phyloP scores from a whole-genome alignment of 2,329 filamentous ascomycete species.

The Trichoderma pleuroti region DNA sequence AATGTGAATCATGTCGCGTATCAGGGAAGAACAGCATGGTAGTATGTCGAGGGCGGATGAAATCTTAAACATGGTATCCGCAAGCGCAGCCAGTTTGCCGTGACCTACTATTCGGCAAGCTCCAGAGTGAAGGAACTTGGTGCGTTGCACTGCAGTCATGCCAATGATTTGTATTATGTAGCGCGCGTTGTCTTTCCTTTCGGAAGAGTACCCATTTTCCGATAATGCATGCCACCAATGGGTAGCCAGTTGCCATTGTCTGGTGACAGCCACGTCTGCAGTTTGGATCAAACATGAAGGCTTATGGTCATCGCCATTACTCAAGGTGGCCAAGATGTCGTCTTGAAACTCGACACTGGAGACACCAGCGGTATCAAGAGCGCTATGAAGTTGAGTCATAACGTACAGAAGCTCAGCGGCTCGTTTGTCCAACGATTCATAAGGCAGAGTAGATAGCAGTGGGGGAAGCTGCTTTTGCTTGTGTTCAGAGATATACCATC shows the following conservation, averaged over 20 bases:
- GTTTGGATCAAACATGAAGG: not conserved
- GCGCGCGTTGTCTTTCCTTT: not conserved
- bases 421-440: not conserved
- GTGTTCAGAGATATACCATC: not conserved
- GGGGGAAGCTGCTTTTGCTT: not conserved
- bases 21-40: not conserved
- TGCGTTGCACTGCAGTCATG: not conserved
- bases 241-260: not conserved
- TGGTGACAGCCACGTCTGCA: not conserved
- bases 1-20: not conserved
- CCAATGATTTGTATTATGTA: not conserved
- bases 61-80: not conserved
- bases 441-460: not conserved
- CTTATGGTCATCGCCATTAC: not conserved
- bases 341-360: not conserved
- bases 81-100: not conserved
- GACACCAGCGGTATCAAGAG: not conserved
- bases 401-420: not conserved
- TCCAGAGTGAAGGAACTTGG: not conserved
- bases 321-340: not conserved
- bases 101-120: not conserved
- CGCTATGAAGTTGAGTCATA: not conserved
- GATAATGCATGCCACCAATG: not conserved
- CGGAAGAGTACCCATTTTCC: not conserved
- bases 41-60: not conserved